Base-by-base conservation (phyloP, 306 rosid genomes). In the Ormosia emarginata region DNA sequence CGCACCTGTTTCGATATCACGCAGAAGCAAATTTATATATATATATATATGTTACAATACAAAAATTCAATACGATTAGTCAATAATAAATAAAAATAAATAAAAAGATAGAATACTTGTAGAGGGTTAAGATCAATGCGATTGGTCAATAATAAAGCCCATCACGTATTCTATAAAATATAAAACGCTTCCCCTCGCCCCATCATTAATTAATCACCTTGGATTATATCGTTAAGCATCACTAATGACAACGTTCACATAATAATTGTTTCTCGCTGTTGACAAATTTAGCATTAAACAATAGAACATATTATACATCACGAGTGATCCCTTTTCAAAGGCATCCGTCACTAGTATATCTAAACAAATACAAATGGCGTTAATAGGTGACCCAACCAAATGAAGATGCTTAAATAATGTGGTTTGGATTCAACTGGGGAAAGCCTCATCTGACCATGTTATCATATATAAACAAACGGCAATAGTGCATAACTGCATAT, bases 1-100 rank as follows among this genome's bases (percentile, higher is more conserved):
- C 99, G 9, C 99, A 95, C 99, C 99, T 95, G 82, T 18, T 33
- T n/a, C 30, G 0, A 10, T 17, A n/a, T 57, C 36, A 9, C 65
- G 29, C 13, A 33, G 2, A 9, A 81, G 3, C 43, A 57, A 57
- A 69, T n/a, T n/a, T n/a, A n/a, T n/a, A n/a, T n/a, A n/a, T n/a
- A 15, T 49, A 39, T 33, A 13, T 6, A 18, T 80, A 37, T 72
- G 64, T 67, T n/a, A 3, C 13, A 32, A 79, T 0, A 3, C 13
- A 32, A 79, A 0, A 55, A 41, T 7, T 64, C 63, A 9, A n/a
- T 63, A n/a, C n/a, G n/a, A n/a, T n/a, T n/a, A n/a, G n/a, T n/a
- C n/a, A n/a, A n/a, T n/a, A n/a, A n/a, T n/a, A n/a, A n/a, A n/a
- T n/a, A n/a, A n/a, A n/a, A n/a, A 24, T 24, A 52, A 52, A 14